A percentile compares a stretch with the other conserved stretches of the same genome.
Evolutionary conservation across 495 filamentous ascomycete genomes (phyloP).

Genomic region (Niebla homalea): DNA sequence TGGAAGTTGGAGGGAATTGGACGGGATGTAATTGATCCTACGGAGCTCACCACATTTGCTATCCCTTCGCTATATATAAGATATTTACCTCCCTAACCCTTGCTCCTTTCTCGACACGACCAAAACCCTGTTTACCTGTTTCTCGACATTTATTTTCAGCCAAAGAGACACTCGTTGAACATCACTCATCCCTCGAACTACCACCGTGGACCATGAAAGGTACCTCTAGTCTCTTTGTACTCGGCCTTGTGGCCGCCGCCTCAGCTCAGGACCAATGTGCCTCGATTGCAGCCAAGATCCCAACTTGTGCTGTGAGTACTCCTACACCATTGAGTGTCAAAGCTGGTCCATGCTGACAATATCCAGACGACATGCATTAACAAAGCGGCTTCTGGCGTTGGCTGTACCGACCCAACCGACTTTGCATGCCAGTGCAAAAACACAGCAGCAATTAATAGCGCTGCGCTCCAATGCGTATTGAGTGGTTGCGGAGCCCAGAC

Average conservation of each 20-base stretch:
- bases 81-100: not conserved
- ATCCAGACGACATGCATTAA: constrained; percentile 8
- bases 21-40: too few relatives aligned
- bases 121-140: too few relatives aligned
- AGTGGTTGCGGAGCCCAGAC: constrained; percentile 10
- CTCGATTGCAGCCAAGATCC: constrained; percentile 10
- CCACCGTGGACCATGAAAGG: constrained; percentile 7
- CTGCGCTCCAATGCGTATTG: constrained; percentile 11
- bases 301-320: constrained; percentile 13
- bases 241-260: constrained; percentile 13
- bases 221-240: constrained; percentile 2
- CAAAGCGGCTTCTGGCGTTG: constrained; percentile 7
- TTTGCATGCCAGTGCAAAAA: constrained; percentile 16
- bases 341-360: not conserved
- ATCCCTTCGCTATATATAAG: too few relatives aligned
- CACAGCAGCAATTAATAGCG: constrained; percentile 11
- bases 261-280: constrained; percentile 14
- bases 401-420: constrained; percentile 10
- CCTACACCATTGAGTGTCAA: not conserved
- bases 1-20: too few relatives aligned
- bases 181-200: not conserved
- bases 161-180: constrained; percentile 9
- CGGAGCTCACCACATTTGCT: too few relatives aligned
- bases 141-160: not conserved
- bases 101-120: too few relatives aligned